phyloP scores from a whole-genome alignment of 2,329 filamentous ascomycete genomes.

The Knoxdaviesia capensis region DNA sequence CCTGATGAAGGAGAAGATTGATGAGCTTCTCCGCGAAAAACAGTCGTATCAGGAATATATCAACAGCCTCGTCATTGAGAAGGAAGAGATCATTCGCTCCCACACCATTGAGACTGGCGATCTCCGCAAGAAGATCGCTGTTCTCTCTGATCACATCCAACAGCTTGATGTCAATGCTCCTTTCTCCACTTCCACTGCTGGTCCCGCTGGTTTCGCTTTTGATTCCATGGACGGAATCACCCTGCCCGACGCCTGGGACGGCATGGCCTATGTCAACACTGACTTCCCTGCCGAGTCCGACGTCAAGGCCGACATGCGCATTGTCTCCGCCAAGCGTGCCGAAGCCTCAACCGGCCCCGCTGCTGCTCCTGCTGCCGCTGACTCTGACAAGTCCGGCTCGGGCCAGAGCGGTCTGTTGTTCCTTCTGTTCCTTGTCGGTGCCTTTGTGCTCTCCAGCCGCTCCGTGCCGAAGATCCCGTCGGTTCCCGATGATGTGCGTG shows the following conservation, averaged over 20 bases:
- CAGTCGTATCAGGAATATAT: slow-evolving; percentile 58
- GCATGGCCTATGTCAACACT: slow-evolving; percentile 51
- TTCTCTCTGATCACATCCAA: slow-evolving; percentile 54
- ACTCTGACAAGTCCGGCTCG: slow-evolving; percentile 37
- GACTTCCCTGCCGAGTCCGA: slow-evolving; percentile 45
- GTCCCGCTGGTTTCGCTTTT: slow-evolving; percentile 32
- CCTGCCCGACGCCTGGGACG: slow-evolving; percentile 69
- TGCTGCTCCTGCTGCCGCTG: slow-evolving; percentile 18
- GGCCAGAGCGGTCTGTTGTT: slow-evolving; percentile 70
- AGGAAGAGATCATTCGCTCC: slow-evolving; percentile 72
- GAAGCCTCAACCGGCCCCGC: slow-evolving; percentile 11
- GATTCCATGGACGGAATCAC: slow-evolving; percentile 66
- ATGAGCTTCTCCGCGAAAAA: slow-evolving; percentile 53
- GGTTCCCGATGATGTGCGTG: slow-evolving; percentile 63
- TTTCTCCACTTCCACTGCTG: slow-evolving; percentile 12
- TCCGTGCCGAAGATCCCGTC: slow-evolving; percentile 52
- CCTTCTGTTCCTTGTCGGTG: slow-evolving; percentile 92
- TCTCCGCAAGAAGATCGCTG: slow-evolving; percentile 77
- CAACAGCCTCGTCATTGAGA: slow-evolving; percentile 61
- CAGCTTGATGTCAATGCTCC: slow-evolving; percentile 43
- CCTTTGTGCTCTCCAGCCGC: slow-evolving; percentile 81
- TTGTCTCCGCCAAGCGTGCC: slow-evolving; percentile 29
- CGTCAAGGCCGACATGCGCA: slow-evolving; percentile 37
- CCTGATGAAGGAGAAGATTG: slow-evolving; percentile 45
- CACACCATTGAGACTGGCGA: slow-evolving; percentile 84